Evolutionary conservation across 306 rosid genomes (phyloP).

Genomic region (Trichosanthes truncata): DNA sequence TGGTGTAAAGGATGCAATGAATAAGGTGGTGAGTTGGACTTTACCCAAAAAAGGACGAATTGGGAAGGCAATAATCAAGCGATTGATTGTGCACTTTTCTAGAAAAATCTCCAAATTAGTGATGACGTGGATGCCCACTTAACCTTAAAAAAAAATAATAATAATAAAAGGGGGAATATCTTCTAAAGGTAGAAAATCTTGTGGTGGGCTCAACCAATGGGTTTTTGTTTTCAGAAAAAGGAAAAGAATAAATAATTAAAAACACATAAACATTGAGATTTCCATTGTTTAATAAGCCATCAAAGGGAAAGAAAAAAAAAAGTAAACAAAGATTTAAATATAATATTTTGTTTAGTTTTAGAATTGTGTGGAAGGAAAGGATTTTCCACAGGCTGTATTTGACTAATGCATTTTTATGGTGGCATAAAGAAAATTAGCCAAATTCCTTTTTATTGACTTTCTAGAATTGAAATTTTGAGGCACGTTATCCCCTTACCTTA

Average conservation of each 20-base stretch:
- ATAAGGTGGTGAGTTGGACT: neutral
- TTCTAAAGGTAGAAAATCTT: neutral
- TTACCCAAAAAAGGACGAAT: neutral
- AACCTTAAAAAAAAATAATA: neutral
- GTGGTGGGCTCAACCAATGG: neutral
- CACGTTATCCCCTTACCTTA: neutral
- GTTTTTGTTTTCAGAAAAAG: neutral
- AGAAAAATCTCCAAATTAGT: neutral
- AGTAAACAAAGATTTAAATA: neutral
- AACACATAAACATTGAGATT: neutral
- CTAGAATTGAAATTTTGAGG: neutral
- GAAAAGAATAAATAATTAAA: neutral
- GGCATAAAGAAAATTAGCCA: neutral
- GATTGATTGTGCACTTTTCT: slow-evolving; percentile 1
- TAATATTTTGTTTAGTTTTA: neutral
- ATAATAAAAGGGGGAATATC: neutral
- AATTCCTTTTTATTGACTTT: neutral
- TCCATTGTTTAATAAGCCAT: neutral
- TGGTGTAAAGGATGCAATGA: neutral
- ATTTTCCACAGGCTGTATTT: neutral
- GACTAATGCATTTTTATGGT: neutral
- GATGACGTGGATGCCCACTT: slow-evolving; percentile 1
- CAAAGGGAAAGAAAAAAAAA: neutral
- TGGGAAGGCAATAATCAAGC: neutral
- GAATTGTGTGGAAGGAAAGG: neutral